Conservation (phyloP, 306 rosid genomes). For the Ochetophila trinervis region DNA sequence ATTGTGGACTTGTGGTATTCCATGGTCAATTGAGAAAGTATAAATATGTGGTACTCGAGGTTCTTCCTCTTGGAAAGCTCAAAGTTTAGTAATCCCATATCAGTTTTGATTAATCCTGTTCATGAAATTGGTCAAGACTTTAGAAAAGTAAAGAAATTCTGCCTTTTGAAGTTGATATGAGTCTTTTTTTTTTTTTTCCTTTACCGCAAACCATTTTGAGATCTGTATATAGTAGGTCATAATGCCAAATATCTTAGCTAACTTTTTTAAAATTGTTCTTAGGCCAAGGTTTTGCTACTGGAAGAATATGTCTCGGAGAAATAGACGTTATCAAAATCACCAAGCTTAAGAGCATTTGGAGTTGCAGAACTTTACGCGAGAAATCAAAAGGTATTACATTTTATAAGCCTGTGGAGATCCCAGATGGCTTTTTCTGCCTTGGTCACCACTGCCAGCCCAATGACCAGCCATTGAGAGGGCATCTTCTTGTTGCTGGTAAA, state of each 20-base stretch:
- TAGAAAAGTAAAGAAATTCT: too few species aligned
- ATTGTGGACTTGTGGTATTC: not conserved
- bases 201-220: not conserved
- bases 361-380: conserved; percentile 41
- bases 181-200: too few species aligned
- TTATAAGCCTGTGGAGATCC: conserved; percentile 67
- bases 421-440: conserved; percentile 73
- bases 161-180: too few species aligned
- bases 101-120: not conserved
- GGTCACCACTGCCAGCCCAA: conserved; percentile 74
- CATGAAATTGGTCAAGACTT: too few species aligned
- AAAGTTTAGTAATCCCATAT: not conserved
- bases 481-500: conserved; percentile 62
- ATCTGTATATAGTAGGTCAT: not conserved
- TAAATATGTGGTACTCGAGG: not conserved
- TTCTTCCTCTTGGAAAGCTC: not conserved
- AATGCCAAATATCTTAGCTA: not conserved
- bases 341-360: conserved; percentile 63
- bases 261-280: conserved; percentile 30
- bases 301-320: conserved; percentile 74
- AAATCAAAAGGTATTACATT: conserved; percentile 55
- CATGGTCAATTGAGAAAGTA: not conserved
- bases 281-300: conserved; percentile 76
- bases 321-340: conserved; percentile 51
- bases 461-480: conserved; percentile 63